A percentile compares a stretch with the other conserved stretches of the same genome.
phyloP scores from a whole-genome alignment of 2,329 filamentous ascomycete species.

The Cladosporium sp. region DNA sequence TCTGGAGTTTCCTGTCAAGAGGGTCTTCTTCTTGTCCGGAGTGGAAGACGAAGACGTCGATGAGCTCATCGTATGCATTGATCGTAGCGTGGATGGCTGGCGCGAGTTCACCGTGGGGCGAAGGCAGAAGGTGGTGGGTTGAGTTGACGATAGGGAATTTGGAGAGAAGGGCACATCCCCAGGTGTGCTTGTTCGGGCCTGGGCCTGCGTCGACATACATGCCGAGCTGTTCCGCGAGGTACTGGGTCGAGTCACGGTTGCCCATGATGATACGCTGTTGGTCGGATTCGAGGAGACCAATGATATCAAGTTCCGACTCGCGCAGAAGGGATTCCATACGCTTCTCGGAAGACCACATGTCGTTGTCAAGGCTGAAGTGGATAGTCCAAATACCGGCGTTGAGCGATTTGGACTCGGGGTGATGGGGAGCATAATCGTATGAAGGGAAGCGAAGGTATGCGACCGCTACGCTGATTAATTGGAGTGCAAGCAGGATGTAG shows the following conservation, averaged over 20 bases:
- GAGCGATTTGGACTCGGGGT: constrained; percentile 80
- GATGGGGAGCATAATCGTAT: constrained; percentile 88
- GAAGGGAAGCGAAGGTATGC: constrained; percentile 90
- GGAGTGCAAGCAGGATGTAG: constrained; percentile 71
- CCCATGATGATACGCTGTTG: constrained; percentile 99
- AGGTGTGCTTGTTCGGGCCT: constrained; percentile 98
- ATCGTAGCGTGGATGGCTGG: constrained; percentile 97
- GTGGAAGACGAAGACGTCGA: constrained; percentile 98
- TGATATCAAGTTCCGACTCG: constrained; percentile 94
- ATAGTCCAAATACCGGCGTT: constrained; percentile 99
- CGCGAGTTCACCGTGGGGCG: constrained; percentile 89
- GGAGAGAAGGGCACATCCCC: constrained; percentile 88
- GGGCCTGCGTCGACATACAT: constrained; percentile 99
- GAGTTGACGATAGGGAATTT: constrained; percentile 98
- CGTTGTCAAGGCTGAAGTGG: constrained; percentile 95
- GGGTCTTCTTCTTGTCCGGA: constrained; percentile 96
- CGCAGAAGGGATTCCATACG: constrained; percentile 72
- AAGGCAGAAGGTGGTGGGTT: constrained; percentile 91
- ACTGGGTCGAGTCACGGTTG: constrained; percentile 94
- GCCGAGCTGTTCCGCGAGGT: constrained; percentile 89
- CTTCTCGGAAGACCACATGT: constrained; percentile 97
- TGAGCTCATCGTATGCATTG: constrained; percentile 82
- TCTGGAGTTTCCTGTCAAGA: constrained; percentile 85
- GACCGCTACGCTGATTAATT: constrained; percentile 75
- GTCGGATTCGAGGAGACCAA: constrained; percentile 92